These are phyloP conservation scores for Macrocybe gigantea DNA, from an alignment of 768 basidiomycete genomes.

Conservation along the genomic window DNA sequence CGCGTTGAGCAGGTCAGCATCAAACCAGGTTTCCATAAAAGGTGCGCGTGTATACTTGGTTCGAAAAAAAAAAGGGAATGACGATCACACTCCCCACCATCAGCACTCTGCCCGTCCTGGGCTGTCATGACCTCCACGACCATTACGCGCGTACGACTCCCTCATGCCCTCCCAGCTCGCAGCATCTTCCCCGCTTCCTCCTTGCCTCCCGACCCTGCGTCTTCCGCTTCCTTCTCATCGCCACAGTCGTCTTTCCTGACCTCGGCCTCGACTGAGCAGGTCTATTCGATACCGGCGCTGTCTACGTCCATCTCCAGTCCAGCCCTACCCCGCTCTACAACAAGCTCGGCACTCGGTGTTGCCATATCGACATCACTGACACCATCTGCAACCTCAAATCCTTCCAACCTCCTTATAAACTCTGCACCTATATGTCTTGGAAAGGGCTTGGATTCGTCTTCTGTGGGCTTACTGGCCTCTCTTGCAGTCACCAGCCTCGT, in stretches of 20 bases:
- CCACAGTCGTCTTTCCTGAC: too few species aligned
- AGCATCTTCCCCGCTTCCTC: too few species aligned
- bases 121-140: conserved; percentile 12
- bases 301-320: conserved; percentile 11
- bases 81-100: background rate
- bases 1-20: too few species aligned
- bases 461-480: conserved; percentile 55
- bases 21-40: too few species aligned
- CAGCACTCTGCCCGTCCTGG: conserved; percentile 15
- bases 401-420: conserved; percentile 2
- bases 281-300: conserved; percentile 9
- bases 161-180: too few species aligned
- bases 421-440: conserved; percentile 52
- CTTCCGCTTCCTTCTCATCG: too few species aligned
- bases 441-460: conserved; percentile 54
- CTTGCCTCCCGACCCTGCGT: too few species aligned
- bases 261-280: too few species aligned
- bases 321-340: conserved; percentile 9
- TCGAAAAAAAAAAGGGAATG: too few species aligned
- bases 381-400: too few species aligned
- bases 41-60: too few species aligned
- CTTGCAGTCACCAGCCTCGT: conserved; percentile 50
- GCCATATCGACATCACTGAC: conserved; percentile 18
- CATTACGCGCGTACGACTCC: conserved; percentile 7
- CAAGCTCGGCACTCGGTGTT: conserved; percentile 15